Base-by-base conservation (phyloP, 768 basidiomycete species). In the Floccularia luteovirens region DNA sequence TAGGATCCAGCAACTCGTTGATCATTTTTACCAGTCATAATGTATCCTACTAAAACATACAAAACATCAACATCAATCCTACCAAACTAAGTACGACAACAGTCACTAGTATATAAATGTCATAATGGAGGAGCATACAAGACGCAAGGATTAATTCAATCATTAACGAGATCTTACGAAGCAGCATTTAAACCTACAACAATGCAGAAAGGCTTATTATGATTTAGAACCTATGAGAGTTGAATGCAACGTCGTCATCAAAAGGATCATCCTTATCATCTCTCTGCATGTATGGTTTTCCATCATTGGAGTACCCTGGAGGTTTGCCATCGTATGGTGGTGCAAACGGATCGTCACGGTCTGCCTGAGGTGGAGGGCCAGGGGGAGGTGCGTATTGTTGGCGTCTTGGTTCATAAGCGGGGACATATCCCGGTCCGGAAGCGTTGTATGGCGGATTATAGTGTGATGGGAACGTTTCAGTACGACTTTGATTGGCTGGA, bases 361-460 rank as follows among this genome's bases (percentile, higher is more conserved):
- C 43, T 24, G 49, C n/a, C n/a, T n/a, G n/a, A n/a, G n/a, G n/a
- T n/a, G 48, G 48, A 35, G 52, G 39, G 19, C 37, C 43, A 21
- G 46, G 43, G 28, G 60, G 60, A 1, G 62, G 53, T 4, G 54
- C 53, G 27, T 28, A 28, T 14, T 14, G 13, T 41, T 43, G n/a
- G 48, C 42, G 5, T 24, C 24, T 20, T 44, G 52, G 36, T 39
- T 43, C 41, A 49, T 63, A 59, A n/a, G 38, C 42, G 31, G 61
- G 62, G 0, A 54, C 50, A 36, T 58, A 53, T 39, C 54, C 57
- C 5, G 57, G 60, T 13, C 57, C 50, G 4, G 60, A 58, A n/a
- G 65, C 57, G 38, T 66, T 66, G 58, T 81, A 84, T 0, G 81
- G 76, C 4, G 74, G 73, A 48, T 69, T 75, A 57, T 84, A 83